Evolutionary conservation across 331 rosid species (phyloP).

Genomic region (Stylosanthes scabra): DNA sequence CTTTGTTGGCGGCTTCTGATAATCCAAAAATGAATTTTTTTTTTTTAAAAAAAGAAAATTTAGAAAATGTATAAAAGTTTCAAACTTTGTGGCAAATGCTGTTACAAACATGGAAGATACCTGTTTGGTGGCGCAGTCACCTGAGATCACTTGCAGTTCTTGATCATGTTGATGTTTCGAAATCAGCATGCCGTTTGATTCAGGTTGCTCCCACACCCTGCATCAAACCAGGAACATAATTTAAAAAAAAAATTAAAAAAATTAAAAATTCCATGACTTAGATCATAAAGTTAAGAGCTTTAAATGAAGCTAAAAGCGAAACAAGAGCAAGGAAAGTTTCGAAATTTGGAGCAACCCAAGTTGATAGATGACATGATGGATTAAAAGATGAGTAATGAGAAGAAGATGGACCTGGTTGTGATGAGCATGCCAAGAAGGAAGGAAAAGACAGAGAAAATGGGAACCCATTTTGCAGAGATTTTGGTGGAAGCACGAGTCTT

Average conservation of each 20-base stretch:
- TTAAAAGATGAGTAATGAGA: not conserved
- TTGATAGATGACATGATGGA: not conserved
- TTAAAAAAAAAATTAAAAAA: constrained; percentile 2
- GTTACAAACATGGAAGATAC: constrained; percentile 15
- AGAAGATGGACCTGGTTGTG: constrained; percentile 67
- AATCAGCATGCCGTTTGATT: constrained; percentile 63
- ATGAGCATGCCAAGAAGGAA: constrained; percentile 82
- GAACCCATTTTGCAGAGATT: constrained; percentile 84
- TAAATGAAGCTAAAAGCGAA: constrained; percentile 5
- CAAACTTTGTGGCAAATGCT: constrained; percentile 1
- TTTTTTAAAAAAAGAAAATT: not conserved
- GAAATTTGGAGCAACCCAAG: constrained; percentile 11
- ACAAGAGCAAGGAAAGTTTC: constrained; percentile 12
- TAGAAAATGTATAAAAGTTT: too few relatives aligned
- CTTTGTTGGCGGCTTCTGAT: constrained; percentile 63
- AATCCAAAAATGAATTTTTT: not conserved
- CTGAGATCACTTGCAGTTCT: constrained; percentile 78
- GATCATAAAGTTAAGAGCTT: constrained; percentile 35
- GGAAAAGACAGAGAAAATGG: constrained; percentile 74
- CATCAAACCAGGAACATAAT: not conserved
- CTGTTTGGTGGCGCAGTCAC: constrained; percentile 66
- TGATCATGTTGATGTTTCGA: constrained; percentile 72
- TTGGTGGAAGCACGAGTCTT: constrained; percentile 64
- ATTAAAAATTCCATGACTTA: constrained; percentile 18
- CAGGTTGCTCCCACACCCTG: constrained; percentile 78